A percentile compares a stretch with the other conserved stretches of the same genome.
These are phyloP conservation scores for Candida dendrica DNA, from an alignment of 805 yeast species.

Conservation along the genomic window DNA sequence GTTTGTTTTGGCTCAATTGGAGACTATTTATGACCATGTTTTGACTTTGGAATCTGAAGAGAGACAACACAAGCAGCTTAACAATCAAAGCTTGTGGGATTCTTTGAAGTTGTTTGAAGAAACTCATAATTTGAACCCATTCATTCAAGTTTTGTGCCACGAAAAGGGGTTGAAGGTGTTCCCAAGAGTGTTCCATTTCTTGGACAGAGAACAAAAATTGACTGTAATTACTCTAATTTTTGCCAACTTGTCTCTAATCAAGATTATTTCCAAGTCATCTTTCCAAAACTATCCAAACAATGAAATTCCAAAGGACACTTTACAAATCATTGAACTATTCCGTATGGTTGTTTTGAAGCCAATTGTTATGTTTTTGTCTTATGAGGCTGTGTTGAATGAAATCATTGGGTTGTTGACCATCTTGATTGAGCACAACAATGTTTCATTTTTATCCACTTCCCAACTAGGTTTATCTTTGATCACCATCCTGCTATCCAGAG, in stretches of 20 bases:
- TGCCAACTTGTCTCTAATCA: slow-evolving; percentile 71
- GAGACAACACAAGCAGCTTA: slow-evolving; percentile 45
- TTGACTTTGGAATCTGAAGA: slow-evolving; percentile 72
- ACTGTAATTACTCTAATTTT: slow-evolving; percentile 72
- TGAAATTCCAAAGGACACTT: slow-evolving; percentile 45
- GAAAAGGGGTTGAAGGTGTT: slow-evolving; percentile 86
- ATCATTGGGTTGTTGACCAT: slow-evolving; percentile 70
- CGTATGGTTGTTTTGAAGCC: slow-evolving; percentile 77
- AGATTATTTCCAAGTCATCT: slow-evolving; percentile 72
- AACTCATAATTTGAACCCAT: slow-evolving; percentile 48
- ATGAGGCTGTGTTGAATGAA: slow-evolving; percentile 69
- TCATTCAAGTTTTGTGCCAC: slow-evolving; percentile 72
- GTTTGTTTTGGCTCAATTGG: slow-evolving; percentile 61
- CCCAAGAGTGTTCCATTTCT: slow-evolving; percentile 81
- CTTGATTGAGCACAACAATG: slow-evolving; percentile 62
- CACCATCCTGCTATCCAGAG: slow-evolving; percentile 86
- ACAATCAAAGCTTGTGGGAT: slow-evolving; percentile 59
- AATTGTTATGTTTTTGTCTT: slow-evolving; percentile 71
- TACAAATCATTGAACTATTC: slow-evolving; percentile 66
- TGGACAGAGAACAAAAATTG: slow-evolving; percentile 67
- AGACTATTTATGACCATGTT: slow-evolving; percentile 69
- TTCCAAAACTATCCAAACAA: slow-evolving; percentile 55
- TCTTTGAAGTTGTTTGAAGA: slow-evolving; percentile 68
- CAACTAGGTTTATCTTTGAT: slow-evolving; percentile 81
- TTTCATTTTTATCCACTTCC: slow-evolving; percentile 45